These are phyloP conservation scores for Medicago lupulina DNA, from an alignment of 306 rosid species.

Conservation along the genomic window DNA sequence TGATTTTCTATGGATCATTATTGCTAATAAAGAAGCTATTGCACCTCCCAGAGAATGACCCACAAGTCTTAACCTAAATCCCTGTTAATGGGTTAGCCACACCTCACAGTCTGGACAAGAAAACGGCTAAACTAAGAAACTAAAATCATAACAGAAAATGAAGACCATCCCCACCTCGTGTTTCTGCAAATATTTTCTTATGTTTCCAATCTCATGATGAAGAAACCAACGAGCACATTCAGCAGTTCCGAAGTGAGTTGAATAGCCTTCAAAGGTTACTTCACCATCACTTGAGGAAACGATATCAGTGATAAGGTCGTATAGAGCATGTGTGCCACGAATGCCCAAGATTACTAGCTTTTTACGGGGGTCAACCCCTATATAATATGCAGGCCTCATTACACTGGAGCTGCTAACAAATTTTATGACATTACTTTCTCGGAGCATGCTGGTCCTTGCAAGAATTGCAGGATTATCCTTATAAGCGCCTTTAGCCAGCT, in stretches of 20 bases:
- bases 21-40: slow-evolving; percentile 86
- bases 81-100: slow-evolving; percentile 77
- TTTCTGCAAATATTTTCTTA: slow-evolving; percentile 73
- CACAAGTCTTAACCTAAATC: slow-evolving; percentile 88
- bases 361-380: slow-evolving; percentile 77
- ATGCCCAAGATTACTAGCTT: slow-evolving; percentile 86
- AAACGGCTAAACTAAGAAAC: slow-evolving; percentile 30
- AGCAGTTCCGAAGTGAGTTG: slow-evolving; percentile 89
- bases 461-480: slow-evolving; percentile 65
- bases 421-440: slow-evolving; percentile 83
- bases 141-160: slow-evolving; percentile 35
- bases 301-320: slow-evolving; percentile 89
- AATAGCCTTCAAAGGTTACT: slow-evolving; percentile 85
- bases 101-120: slow-evolving; percentile 26
- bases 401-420: slow-evolving; percentile 77
- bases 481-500: slow-evolving; percentile 84
- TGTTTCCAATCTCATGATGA: slow-evolving; percentile 67
- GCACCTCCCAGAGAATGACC: slow-evolving; percentile 99
- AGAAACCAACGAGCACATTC: slow-evolving; percentile 98
- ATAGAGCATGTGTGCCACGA: slow-evolving; percentile 91
- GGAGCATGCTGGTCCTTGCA: slow-evolving; percentile 86
- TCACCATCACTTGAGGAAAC: slow-evolving; percentile 74
- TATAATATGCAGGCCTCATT: slow-evolving; percentile 93
- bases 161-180: slow-evolving; percentile 65
- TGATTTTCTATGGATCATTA: slow-evolving; percentile 81